Evolutionary conservation across 768 basidiomycete genomes (phyloP).

Genomic region (Gymnopilus dilepis): DNA sequence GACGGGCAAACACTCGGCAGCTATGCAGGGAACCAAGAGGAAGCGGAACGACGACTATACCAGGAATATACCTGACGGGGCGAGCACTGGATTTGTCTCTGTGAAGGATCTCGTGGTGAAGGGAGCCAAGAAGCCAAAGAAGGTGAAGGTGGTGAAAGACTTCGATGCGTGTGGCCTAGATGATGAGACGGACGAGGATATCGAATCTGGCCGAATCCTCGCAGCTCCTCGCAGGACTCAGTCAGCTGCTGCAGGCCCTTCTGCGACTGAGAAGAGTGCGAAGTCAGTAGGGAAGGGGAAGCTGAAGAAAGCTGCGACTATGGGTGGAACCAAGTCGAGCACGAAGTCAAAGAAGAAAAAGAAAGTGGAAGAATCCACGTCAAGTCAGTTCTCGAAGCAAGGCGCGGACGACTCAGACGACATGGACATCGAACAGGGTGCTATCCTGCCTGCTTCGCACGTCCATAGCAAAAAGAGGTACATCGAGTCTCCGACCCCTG

Average conservation of each 20-base stretch:
- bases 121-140: constrained; percentile 51
- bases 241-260: constrained; percentile 43
- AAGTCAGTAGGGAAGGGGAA: constrained; percentile 32
- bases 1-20: constrained; percentile 28
- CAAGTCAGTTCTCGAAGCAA: constrained; percentile 49
- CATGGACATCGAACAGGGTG: constrained; percentile 55
- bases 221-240: constrained; percentile 54
- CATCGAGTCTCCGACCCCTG: constrained; percentile 8
- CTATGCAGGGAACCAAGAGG: constrained; percentile 55
- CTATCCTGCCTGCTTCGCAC: constrained; percentile 22
- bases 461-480: neutral
- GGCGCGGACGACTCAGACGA: constrained; percentile 61
- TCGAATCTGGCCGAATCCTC: constrained; percentile 58
- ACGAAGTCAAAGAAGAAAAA: constrained; percentile 33
- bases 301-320: constrained; percentile 52
- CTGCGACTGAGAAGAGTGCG: constrained; percentile 32
- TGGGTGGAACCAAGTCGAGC: constrained; percentile 32
- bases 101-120: constrained; percentile 66
- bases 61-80: constrained; percentile 78
- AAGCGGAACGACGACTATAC: constrained; percentile 71
- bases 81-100: constrained; percentile 71
- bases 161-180: constrained; percentile 63
- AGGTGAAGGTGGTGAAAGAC: constrained; percentile 38
- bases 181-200: constrained; percentile 71
- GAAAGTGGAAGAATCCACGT: constrained; percentile 30